Percentiles rank a stretch among this genome's conserved stretches.
phyloP scores from a whole-genome alignment of 1,139 yeast genomes.

The Yamadazyma trypodendri region DNA sequence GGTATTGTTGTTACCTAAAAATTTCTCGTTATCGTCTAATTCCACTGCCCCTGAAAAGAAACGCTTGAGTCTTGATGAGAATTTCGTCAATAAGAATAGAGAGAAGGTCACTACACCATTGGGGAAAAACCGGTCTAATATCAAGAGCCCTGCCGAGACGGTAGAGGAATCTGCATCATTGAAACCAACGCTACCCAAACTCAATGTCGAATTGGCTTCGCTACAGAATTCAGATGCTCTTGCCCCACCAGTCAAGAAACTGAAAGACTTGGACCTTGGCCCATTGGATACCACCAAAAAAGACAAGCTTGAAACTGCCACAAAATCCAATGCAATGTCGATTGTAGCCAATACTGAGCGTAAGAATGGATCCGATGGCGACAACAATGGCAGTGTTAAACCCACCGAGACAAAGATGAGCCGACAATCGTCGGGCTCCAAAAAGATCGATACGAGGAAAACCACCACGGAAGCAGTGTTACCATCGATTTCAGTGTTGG shows the following conservation, averaged over 20 bases:
- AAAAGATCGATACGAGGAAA: conserved; percentile 11
- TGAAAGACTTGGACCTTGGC: neutral
- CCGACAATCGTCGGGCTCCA: conserved; percentile 15
- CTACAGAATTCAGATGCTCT: neutral
- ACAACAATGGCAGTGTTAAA: neutral
- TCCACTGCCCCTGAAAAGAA: conserved; percentile 19
- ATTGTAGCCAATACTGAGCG: neutral
- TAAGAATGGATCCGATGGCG: neutral
- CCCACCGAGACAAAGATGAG: conserved; percentile 4
- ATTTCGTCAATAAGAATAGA: conserved; percentile 18
- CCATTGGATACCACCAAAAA: neutral
- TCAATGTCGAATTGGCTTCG: conserved; percentile 9
- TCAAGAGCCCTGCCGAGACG: conserved; percentile 12
- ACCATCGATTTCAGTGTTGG: conserved; percentile 85
- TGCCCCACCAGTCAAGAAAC: neutral
- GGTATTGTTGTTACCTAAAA: conserved; percentile 45
- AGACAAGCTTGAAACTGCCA: neutral
- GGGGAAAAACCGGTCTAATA: conserved; percentile 21
- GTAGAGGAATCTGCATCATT: conserved; percentile 9
- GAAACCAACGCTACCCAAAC: conserved; percentile 11
- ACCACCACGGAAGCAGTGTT: conserved; percentile 34
- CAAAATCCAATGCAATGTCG: neutral
- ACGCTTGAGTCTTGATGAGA: conserved; percentile 32
- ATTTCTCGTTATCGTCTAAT: conserved; percentile 29
- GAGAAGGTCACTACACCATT: conserved; percentile 15